Conservation (phyloP, 768 basidiomycete genomes). For the Macrolepiota dolichaula region DNA sequence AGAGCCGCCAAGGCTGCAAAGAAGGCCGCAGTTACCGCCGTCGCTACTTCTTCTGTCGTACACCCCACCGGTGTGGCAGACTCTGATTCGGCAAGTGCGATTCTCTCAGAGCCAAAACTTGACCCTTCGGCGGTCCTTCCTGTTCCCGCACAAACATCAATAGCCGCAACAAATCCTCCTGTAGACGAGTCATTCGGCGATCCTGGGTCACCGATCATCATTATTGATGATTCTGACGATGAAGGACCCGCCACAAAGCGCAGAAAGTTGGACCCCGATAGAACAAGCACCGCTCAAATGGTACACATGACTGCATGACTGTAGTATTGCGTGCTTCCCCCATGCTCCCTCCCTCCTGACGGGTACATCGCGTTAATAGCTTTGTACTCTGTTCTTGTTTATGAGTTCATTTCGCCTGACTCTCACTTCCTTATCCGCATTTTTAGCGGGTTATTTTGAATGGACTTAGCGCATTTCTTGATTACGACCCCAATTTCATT, state of each 20-base stretch:
- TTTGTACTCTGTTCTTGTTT: neutral
- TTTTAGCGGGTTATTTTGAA: neutral
- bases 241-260: slow-evolving; percentile 56
- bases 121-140: slow-evolving; percentile 6
- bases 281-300: slow-evolving; percentile 6
- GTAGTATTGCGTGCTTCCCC: neutral
- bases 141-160: slow-evolving; percentile 29
- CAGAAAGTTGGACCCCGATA: slow-evolving; percentile 40
- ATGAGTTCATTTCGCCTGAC: neutral
- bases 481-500: neutral
- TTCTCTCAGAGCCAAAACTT: slow-evolving; percentile 3
- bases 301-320: slow-evolving; percentile 2
- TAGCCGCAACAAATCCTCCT: neutral
- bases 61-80: neutral
- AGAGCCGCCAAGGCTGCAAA: slow-evolving; percentile 24
- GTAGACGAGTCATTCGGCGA: slow-evolving; percentile 22
- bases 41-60: neutral
- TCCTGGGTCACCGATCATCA: slow-evolving; percentile 52
- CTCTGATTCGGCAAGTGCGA: slow-evolving; percentile 6
- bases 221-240: slow-evolving; percentile 60
- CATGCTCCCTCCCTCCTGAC: too few relatives aligned
- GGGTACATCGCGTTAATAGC: neutral
- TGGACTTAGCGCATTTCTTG: neutral
- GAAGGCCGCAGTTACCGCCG: slow-evolving; percentile 17
- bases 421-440: neutral